Percentiles rank a stretch among this genome's conserved stretches.
Conservation (phyloP, 257 asterid species). For the Mentha longifolia region DNA sequence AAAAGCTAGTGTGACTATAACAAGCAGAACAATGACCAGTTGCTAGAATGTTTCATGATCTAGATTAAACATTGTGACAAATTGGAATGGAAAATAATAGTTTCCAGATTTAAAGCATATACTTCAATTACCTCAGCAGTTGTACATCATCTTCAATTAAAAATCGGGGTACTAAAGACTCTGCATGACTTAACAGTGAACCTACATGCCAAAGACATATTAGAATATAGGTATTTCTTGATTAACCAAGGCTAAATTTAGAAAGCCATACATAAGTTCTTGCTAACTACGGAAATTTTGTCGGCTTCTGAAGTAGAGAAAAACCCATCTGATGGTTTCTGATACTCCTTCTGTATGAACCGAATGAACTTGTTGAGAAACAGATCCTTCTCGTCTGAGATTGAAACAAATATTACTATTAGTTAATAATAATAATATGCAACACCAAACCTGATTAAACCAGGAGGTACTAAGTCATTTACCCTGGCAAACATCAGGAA, state of each 20-base stretch:
- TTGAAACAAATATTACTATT: conserved; percentile 35
- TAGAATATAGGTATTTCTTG: conserved; percentile 30
- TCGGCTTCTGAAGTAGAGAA: conserved; percentile 56
- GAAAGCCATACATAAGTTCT: conserved; percentile 63
- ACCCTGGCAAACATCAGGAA: conserved; percentile 95
- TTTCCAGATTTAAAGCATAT: conserved; percentile 17
- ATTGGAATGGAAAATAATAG: background rate
- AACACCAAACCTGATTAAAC: conserved; percentile 22
- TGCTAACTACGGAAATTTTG: conserved; percentile 54
- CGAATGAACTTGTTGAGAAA: conserved; percentile 81
- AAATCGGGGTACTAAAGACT: conserved; percentile 79
- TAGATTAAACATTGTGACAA: conserved; percentile 13
- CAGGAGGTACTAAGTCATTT: conserved; percentile 28
- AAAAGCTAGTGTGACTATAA: background rate
- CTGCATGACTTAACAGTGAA: conserved; percentile 91
- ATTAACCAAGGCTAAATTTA: conserved; percentile 28
- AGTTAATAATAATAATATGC: conserved; percentile 15
- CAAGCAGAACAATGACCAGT: background rate
- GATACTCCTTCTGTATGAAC: conserved; percentile 64
- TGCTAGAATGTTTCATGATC: conserved; percentile 16
- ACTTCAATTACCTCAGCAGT: conserved; percentile 72
- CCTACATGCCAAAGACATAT: conserved; percentile 50
- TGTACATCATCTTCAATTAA: conserved; percentile 90
- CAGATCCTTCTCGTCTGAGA: conserved; percentile 92
- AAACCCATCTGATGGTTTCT: conserved; percentile 46